Base-by-base conservation (phyloP, 441 rosid species). In the Populus hybrid region DNA sequence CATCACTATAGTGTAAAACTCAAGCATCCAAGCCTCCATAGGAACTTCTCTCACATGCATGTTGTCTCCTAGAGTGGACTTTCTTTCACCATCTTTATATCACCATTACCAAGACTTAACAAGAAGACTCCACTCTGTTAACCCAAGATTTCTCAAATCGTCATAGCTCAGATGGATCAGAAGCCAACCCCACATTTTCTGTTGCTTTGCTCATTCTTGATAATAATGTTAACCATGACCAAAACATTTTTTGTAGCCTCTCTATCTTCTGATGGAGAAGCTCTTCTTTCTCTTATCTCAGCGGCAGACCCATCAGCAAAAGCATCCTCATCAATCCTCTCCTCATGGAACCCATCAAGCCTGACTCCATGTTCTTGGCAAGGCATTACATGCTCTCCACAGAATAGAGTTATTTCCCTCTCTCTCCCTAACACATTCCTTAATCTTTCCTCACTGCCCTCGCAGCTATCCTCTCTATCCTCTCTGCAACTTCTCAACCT, bases 281-380 rank as follows among this genome's bases (percentile, higher is more conserved):
- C 95, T 23, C 93, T 95, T 67, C 90, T 91, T 26, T 88, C 96
- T 57, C 89, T 90, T 9, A 75, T 92, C 68, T 85, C 93, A 28
- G 85, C 86, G 5, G 83, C 88, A 67, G 86, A 79, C 70, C 85
- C 88, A 72, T 81, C 85, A 59, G 82, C 84, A 71, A 86, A 86
- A 80, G 46, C 87, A 74, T 86, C 92, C 11, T 88, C 96, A 3
- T 80, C 92, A 5, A 16, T 85, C 26, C 89, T 93, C 73, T 86
- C 94, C 36, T 88, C 99, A 35, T 95, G 98, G 99, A 85, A 92
- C 86, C 95, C 93, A n/a, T 86, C 88, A 70, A 82, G 81, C 89
- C 80, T 70, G 70, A 92, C 91, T 46, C 98, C 99, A 65, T 95
- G 99, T 88, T 89, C 94, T 38, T 95, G 99, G 99, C 85, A 87